Percentiles rank a stretch among this genome's conserved stretches.
Evolutionary conservation across 805 yeast genomes (phyloP).

Genomic region (Lipomyces starkeyi): DNA sequence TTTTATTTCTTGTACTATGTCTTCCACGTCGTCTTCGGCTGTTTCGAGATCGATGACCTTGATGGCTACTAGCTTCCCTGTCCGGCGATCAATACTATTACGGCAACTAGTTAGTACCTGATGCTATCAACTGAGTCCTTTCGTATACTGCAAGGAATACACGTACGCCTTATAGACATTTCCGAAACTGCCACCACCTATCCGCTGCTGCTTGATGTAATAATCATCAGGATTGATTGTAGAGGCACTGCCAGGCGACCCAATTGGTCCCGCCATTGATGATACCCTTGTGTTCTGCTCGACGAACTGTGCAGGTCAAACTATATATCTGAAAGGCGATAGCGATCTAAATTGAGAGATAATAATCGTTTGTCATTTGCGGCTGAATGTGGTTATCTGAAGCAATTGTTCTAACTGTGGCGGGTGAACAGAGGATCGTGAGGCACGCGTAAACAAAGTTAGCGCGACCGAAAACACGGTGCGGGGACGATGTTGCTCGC

Average conservation of each 20-base stretch:
- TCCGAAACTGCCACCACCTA: slow-evolving; percentile 87
- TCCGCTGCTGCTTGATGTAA: slow-evolving; percentile 51
- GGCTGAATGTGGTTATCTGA: neutral
- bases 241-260: slow-evolving; percentile 1
- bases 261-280: neutral
- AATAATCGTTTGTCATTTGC: neutral
- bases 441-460: neutral
- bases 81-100: slow-evolving; percentile 43
- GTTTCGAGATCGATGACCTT: slow-evolving; percentile 84
- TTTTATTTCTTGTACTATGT: slow-evolving; percentile 76
- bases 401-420: neutral
- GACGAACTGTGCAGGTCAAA: neutral
- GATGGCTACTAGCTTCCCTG: slow-evolving; percentile 70
- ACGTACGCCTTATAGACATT: slow-evolving; percentile 72
- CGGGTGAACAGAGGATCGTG: neutral
- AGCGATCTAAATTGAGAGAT: neutral
- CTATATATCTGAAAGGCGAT: neutral
- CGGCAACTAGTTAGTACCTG: neutral
- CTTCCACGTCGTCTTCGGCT: slow-evolving; percentile 73
- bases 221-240: slow-evolving; percentile 28
- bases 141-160: neutral
- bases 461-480: neutral
- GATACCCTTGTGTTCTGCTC: neutral
- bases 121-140: neutral
- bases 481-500: neutral